A percentile compares a stretch with the other conserved stretches of the same genome.
Conservation (phyloP, 305 asterid genomes). For the Fraxinus platypoda region DNA sequence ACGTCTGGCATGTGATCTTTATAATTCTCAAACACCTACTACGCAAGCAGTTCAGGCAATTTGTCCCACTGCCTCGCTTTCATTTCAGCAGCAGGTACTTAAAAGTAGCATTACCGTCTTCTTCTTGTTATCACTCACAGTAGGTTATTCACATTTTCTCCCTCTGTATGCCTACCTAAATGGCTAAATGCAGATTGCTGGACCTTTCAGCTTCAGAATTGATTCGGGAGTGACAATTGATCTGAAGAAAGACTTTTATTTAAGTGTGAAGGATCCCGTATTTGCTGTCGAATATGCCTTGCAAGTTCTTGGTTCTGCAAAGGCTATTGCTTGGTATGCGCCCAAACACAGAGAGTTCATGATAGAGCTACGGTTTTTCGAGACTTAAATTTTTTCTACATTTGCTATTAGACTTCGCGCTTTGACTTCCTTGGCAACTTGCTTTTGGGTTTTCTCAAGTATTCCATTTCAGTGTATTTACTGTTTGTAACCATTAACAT, state of each 20-base stretch:
- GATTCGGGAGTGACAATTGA: constrained; percentile 60
- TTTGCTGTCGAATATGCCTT: constrained; percentile 70
- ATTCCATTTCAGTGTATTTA: not conserved
- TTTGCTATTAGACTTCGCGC: not conserved
- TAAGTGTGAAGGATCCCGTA: constrained; percentile 56
- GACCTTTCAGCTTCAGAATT: constrained; percentile 78
- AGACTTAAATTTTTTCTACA: constrained; percentile 26
- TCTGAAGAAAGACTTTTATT: constrained; percentile 38
- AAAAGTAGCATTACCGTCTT: not conserved
- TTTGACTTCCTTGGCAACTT: not conserved
- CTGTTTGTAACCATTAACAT: not conserved
- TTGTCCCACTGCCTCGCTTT: constrained; percentile 60
- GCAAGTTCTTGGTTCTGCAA: constrained; percentile 81
- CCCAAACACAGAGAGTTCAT: constrained; percentile 70
- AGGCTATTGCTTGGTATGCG: constrained; percentile 90
- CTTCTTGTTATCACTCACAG: not conserved
- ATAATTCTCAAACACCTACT: constrained; percentile 47
- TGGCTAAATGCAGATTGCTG: constrained; percentile 56
- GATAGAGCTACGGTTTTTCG: constrained; percentile 76
- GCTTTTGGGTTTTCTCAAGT: not conserved
- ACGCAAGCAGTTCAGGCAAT: constrained; percentile 49
- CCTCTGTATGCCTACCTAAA: not conserved
- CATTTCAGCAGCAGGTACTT: constrained; percentile 84
- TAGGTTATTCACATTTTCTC: not conserved
- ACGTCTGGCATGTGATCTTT: constrained; percentile 49